phyloP scores from a whole-genome alignment of 108 stramenopile genomes.

The Skeletonema grethae region DNA sequence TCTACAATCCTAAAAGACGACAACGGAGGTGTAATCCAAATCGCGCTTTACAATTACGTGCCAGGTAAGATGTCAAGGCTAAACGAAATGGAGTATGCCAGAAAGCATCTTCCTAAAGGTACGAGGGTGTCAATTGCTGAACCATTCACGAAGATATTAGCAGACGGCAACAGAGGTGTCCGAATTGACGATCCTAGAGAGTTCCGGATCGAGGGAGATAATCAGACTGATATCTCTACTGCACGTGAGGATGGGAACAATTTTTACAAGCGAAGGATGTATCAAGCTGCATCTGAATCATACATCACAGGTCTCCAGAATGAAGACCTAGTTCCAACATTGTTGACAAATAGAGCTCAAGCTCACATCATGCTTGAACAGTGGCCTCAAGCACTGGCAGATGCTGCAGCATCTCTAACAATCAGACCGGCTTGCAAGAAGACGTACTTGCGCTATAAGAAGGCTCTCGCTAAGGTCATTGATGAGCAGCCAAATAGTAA shows the following conservation, averaged over 20 bases:
- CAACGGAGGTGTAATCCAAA: conserved; percentile 15
- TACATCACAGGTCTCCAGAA: conserved; percentile 16
- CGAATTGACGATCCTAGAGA: conserved; percentile 34
- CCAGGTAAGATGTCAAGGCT: conserved; percentile 14
- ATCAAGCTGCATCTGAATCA: conserved; percentile 17
- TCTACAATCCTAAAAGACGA: conserved; percentile 26
- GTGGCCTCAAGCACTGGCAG: conserved; percentile 15
- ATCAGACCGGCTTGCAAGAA: conserved; percentile 19
- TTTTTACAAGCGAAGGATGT: not conserved
- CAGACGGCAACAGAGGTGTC: conserved; percentile 28
- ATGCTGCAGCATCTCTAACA: conserved; percentile 33
- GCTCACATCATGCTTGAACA: conserved; percentile 18
- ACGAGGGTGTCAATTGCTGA: conserved; percentile 16
- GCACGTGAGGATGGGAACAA: not conserved
- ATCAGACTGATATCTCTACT: too few species aligned
- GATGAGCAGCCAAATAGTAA: not conserved
- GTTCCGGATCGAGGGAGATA: conserved; percentile 5
- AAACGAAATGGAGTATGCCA: conserved; percentile 2
- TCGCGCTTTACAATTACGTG: conserved; percentile 30
- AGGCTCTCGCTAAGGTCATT: not conserved
- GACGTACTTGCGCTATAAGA: conserved; percentile 16
- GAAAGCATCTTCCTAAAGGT: conserved; percentile 17
- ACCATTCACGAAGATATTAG: conserved; percentile 25
- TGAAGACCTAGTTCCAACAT: conserved; percentile 12
- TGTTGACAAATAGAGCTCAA: conserved; percentile 25